Evolutionary conservation across 169 alveolate genomes (phyloP), one percentile per base, ranked within the genome.

Genomic region (Toxoplasma gondii): DNA sequence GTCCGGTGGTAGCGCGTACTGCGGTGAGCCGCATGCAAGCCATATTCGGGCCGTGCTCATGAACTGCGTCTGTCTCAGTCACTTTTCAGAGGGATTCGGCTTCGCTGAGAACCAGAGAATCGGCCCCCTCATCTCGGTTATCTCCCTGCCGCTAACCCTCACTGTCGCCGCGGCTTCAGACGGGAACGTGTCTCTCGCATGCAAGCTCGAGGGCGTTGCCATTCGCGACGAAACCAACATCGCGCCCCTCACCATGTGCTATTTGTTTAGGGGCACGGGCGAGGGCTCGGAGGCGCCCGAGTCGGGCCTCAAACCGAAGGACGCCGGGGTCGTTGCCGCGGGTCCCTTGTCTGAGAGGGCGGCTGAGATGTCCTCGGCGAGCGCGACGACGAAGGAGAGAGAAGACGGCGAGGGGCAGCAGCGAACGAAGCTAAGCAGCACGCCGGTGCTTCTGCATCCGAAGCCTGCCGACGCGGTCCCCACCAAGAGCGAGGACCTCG

Each of bases 201-300:
- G 70, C 45, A 43, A 80, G 31, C n/a, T 54, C n/a, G 49, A 81
- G 34, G 91, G 94, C 17, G 74, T 83, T 1, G 74, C 53, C 91
- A 10, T 91, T 4, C 64, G 94, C 0, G 94, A 91, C 86, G 94
- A 91, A 54, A 91, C 94, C 43, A 91, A 91, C 70, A 81, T 91
- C 4, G 94, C 94, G 27, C 94, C 94, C 38, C 69, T 91, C 81
- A 81, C 84, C 45, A 88, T 91, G 44, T 91, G 88, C 67, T 64
- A 64, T 5, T 74, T 91, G 54, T 91, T 81, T 86, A n/a, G 41
- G 4, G 94, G 94, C n/a, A 41, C 53, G 54, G 82, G 94, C 88
- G 67, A 34, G 1, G 80, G 39, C 93, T 1, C 93, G 7, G 39
- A n/a, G 7, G 58, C 53, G 24, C 41, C 41, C 43, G 84, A 10